Evolutionary conservation across 805 yeast genomes (phyloP).

Genomic region (Yarrowia hollandica): DNA sequence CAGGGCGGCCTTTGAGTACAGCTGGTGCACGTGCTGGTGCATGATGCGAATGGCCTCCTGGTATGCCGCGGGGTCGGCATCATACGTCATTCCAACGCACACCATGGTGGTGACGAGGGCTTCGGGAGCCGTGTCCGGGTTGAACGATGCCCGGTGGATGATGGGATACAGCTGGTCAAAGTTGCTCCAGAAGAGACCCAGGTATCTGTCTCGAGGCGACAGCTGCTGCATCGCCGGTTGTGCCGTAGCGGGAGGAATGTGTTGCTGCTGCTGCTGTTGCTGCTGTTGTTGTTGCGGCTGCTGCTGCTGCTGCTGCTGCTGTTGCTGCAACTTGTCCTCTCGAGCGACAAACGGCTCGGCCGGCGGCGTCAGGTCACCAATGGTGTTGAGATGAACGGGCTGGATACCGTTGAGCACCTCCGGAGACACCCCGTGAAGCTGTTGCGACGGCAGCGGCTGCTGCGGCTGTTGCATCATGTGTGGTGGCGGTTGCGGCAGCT

Average conservation of each 20-base stretch:
- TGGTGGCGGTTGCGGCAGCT: background rate
- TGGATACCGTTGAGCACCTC: conserved; percentile 10
- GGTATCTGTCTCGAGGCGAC: conserved; percentile 31
- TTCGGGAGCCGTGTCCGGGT: conserved; percentile 34
- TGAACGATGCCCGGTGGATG: conserved; percentile 44
- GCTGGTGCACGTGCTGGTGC: conserved; percentile 24
- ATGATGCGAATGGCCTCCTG: conserved; percentile 37
- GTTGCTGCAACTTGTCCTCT: background rate
- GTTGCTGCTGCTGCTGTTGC: no score
- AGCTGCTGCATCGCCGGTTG: background rate
- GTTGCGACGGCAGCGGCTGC: background rate
- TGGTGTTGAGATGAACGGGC: conserved; percentile 1
- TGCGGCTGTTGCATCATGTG: background rate
- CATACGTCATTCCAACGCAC: conserved; percentile 41
- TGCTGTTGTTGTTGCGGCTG: background rate
- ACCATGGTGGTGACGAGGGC: conserved; percentile 37
- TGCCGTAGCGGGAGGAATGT: no score
- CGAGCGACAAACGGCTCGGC: conserved; percentile 19
- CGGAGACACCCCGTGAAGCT: background rate
- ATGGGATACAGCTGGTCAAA: conserved; percentile 46
- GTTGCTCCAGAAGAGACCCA: conserved; percentile 43
- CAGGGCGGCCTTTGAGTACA: conserved; percentile 1
- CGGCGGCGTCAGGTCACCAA: conserved; percentile 21
- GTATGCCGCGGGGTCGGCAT: conserved; percentile 35
- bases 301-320: background rate